A percentile compares a stretch with the other conserved stretches of the same genome.
phyloP scores from a whole-genome alignment of 805 yeast species.

The Candida parachauliodes region DNA sequence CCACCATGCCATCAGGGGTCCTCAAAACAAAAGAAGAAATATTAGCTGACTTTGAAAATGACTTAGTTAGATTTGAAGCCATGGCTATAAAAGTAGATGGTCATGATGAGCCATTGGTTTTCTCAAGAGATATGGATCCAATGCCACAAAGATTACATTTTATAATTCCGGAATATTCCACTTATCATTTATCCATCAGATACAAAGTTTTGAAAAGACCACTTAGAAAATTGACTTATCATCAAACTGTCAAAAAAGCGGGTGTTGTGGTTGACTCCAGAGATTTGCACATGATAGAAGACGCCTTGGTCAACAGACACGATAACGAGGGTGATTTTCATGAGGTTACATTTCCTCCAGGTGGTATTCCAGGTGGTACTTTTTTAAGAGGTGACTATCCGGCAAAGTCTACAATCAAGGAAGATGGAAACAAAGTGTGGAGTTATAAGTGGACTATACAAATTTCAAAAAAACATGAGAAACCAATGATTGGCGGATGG shows the following conservation, averaged over 20 bases:
- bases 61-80: conserved; percentile 21
- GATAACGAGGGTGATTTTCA: conserved; percentile 16
- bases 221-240: conserved; percentile 19
- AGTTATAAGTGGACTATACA: conserved; percentile 18
- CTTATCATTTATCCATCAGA: conserved; percentile 21
- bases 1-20: conserved; percentile 8
- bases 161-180: conserved; percentile 23
- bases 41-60: conserved; percentile 18
- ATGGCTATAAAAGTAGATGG: conserved; percentile 26
- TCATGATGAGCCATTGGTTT: conserved; percentile 18
- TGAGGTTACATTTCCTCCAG: conserved; percentile 20
- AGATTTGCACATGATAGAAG: conserved; percentile 16
- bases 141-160: conserved; percentile 23
- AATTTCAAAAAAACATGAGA: conserved; percentile 16
- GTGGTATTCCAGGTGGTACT: conserved; percentile 28
- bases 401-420: conserved; percentile 20
- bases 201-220: conserved; percentile 20
- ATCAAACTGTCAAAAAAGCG: conserved; percentile 25
- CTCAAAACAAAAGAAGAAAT: conserved; percentile 14
- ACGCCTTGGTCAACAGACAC: conserved; percentile 14
- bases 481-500: conserved; percentile 13
- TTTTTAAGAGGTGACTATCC: conserved; percentile 25
- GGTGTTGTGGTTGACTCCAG: conserved; percentile 24
- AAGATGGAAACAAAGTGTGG: conserved; percentile 15
- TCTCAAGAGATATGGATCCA: conserved; percentile 21